Evolutionary conservation across 768 basidiomycete species (phyloP).

Genomic region (Daedaleopsis sinensis): DNA sequence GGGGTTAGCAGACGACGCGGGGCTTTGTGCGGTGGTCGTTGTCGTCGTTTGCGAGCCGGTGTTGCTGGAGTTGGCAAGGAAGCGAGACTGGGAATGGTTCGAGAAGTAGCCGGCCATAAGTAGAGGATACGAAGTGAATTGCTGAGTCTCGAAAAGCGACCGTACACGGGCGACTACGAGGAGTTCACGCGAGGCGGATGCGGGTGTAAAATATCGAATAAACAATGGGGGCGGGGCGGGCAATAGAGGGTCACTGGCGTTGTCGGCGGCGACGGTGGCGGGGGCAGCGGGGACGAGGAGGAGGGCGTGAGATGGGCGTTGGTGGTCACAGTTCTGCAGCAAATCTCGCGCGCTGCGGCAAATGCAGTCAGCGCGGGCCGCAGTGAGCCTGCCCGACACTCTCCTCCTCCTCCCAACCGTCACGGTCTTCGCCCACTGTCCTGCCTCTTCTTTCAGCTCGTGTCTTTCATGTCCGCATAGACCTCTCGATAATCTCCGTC

Average conservation of each 20-base stretch:
- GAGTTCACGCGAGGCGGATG: neutral
- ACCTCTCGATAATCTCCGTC: neutral
- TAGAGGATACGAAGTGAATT: neutral
- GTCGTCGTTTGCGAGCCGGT: slow-evolving; percentile 25
- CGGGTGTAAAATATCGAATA: slow-evolving; percentile 5
- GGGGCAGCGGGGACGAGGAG: slow-evolving; percentile 1
- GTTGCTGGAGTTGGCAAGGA: slow-evolving; percentile 54
- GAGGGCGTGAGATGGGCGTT: slow-evolving; percentile 18
- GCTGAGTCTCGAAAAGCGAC: neutral
- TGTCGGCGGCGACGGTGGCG: slow-evolving; percentile 1
- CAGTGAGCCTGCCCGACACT: slow-evolving; percentile 2
- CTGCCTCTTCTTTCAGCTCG: neutral
- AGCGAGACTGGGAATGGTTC: slow-evolving; percentile 76
- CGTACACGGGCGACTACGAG: neutral
- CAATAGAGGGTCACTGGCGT: neutral
- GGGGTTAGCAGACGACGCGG: slow-evolving; percentile 31
- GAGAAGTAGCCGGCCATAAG: slow-evolving; percentile 68
- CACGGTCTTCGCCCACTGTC: neutral
- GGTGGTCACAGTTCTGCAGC: slow-evolving; percentile 14
- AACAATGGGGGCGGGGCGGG: slow-evolving; percentile 1
- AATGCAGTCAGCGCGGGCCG: slow-evolving; percentile 1
- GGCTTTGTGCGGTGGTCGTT: slow-evolving; percentile 25
- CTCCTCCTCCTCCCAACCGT: slow-evolving; percentile 5
- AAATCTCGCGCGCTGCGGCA: slow-evolving; percentile 12
- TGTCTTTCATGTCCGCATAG: slow-evolving; percentile 18